Percentiles rank a stretch among this genome's conserved stretches.
Evolutionary conservation across 1,139 yeast genomes (phyloP).

Genomic region (Taphrina populina): DNA sequence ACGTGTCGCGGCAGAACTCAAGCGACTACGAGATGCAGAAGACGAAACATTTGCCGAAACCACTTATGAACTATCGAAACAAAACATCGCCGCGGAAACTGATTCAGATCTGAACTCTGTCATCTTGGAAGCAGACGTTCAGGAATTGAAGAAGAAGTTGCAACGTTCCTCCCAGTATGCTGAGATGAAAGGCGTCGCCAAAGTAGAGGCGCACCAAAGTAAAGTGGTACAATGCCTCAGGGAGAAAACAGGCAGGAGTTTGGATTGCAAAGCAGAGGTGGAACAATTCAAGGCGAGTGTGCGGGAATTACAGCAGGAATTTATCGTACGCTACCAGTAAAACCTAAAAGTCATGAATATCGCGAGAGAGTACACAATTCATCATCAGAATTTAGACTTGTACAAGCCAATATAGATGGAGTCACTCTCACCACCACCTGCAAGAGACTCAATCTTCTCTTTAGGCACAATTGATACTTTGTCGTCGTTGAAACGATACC

Average conservation of each 20-base stretch:
- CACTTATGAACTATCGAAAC: constrained; percentile 46
- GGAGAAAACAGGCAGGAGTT: constrained; percentile 65
- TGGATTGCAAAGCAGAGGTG: constrained; percentile 86
- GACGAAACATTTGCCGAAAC: constrained; percentile 56
- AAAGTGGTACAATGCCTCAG: constrained; percentile 64
- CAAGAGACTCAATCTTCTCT: constrained; percentile 72
- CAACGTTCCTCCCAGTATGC: constrained; percentile 11
- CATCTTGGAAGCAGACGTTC: constrained; percentile 29
- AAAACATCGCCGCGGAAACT: constrained; percentile 47
- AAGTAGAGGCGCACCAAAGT: constrained; percentile 51
- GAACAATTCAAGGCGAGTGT: constrained; percentile 56
- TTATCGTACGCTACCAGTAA: constrained; percentile 23
- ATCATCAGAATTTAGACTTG: constrained; percentile 51
- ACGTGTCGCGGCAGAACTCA: constrained; percentile 65
- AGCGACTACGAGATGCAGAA: constrained; percentile 61
- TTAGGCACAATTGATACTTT: constrained; percentile 73
- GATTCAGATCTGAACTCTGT: constrained; percentile 39
- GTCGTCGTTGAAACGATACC: constrained; percentile 97
- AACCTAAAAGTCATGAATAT: no score
- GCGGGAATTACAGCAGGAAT: constrained; percentile 25
- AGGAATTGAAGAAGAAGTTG: constrained; percentile 23
- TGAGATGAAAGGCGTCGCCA: constrained; percentile 43
- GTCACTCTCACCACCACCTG: constrained; percentile 98
- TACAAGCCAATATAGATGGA: constrained; percentile 86
- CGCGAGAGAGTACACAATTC: constrained; percentile 1